Conservation (phyloP, 2,329 filamentous ascomycete species). For the Aspergillus tanneri region DNA sequence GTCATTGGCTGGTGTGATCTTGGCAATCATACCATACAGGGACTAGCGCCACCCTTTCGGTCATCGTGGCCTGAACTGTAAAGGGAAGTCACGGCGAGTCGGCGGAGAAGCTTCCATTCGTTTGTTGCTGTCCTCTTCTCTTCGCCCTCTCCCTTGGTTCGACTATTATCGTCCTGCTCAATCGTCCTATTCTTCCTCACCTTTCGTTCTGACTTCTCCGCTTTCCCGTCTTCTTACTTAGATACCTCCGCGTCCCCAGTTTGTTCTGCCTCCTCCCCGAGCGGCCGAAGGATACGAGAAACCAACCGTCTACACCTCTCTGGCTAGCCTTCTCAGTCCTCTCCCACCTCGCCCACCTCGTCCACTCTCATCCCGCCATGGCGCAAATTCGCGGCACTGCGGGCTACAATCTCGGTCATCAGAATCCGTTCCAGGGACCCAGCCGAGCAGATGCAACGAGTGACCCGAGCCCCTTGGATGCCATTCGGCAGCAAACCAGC, state of each 20-base stretch:
- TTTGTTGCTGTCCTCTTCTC: constrained; percentile 14
- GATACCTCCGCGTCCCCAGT: neutral
- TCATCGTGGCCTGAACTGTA: constrained; percentile 47
- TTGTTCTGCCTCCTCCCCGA: constrained; percentile 7
- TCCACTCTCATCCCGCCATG: constrained; percentile 35
- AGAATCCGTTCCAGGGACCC: constrained; percentile 67
- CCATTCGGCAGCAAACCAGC: constrained; percentile 91
- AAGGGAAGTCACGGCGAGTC: constrained; percentile 18
- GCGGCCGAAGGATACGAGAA: neutral
- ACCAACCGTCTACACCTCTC: neutral
- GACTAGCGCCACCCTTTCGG: constrained; percentile 36
- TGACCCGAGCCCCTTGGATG: constrained; percentile 77
- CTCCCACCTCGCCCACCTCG: neutral
- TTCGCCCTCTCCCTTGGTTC: constrained; percentile 9
- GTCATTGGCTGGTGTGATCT: constrained; percentile 12
- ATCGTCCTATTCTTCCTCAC: neutral
- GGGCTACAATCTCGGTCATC: constrained; percentile 78
- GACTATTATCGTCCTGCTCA: constrained; percentile 6
- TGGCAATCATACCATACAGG: constrained; percentile 32
- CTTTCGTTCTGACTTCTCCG: constrained; percentile 8
- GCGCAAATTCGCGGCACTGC: constrained; percentile 64
- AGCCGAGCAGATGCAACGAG: constrained; percentile 59
- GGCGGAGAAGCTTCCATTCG: constrained; percentile 3
- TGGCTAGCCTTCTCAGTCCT: neutral
- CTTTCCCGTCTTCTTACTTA: neutral